phyloP scores from a whole-genome alignment of 305 asterid genomes.

The Fraxinus paxiana region DNA sequence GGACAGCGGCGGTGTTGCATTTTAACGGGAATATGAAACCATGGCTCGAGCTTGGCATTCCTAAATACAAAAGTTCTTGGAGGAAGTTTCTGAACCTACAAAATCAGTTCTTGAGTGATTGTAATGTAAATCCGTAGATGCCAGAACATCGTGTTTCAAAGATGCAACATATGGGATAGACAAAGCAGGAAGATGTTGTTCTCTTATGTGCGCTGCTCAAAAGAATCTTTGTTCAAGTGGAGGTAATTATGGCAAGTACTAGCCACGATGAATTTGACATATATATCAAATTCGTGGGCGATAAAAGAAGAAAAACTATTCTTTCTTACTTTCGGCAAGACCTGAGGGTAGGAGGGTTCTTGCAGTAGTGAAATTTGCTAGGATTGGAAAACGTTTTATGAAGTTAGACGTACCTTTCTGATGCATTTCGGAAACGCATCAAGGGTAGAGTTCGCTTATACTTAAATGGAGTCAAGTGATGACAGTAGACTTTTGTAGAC shows the following conservation, averaged over 20 bases:
- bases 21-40: slow-evolving; percentile 97
- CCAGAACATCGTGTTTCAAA: slow-evolving; percentile 24
- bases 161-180: slow-evolving; percentile 27
- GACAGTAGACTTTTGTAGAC: slow-evolving; percentile 13
- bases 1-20: slow-evolving; percentile 72
- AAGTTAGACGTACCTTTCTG: slow-evolving; percentile 26
- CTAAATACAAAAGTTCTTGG: slow-evolving; percentile 68
- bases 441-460: slow-evolving; percentile 22
- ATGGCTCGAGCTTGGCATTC: slow-evolving; percentile 97
- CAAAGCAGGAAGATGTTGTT: slow-evolving; percentile 13
- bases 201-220: slow-evolving; percentile 19
- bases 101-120: slow-evolving; percentile 65
- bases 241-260: slow-evolving; percentile 15
- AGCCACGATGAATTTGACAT: slow-evolving; percentile 25
- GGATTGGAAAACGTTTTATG: slow-evolving; percentile 25
- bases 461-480: slow-evolving; percentile 21
- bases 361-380: slow-evolving; percentile 26
- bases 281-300: slow-evolving; percentile 9
- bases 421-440: slow-evolving; percentile 28
- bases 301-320: slow-evolving; percentile 20
- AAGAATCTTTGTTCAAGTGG: slow-evolving; percentile 3
- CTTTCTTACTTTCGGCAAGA: slow-evolving; percentile 19
- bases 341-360: slow-evolving; percentile 9
- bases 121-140: slow-evolving; percentile 66
- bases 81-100: slow-evolving; percentile 63